Evolutionary conservation across 2,329 filamentous ascomycete genomes (phyloP).

Genomic region (Monilinia fructicola): DNA sequence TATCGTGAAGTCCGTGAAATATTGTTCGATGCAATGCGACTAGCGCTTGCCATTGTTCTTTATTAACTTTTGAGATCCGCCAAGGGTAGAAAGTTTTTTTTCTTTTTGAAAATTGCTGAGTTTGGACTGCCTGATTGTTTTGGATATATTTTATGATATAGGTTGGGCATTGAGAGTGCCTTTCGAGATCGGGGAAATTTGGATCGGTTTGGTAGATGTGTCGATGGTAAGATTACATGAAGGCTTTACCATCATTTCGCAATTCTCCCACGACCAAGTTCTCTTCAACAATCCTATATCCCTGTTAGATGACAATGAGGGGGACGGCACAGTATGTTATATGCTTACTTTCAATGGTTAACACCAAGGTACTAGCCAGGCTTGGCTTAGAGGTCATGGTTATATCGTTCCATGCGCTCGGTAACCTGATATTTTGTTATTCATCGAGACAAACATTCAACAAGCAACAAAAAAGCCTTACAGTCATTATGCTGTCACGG

Average conservation of each 20-base stretch:
- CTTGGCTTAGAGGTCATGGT: not conserved
- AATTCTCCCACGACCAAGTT: not conserved
- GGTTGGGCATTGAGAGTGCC: not conserved
- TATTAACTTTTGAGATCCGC: not conserved
- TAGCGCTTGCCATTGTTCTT: not conserved
- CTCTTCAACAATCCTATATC: not conserved
- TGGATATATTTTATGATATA: not conserved
- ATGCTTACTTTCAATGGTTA: not conserved
- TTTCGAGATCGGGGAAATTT: not conserved
- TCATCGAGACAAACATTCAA: not conserved
- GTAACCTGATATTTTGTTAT: not conserved
- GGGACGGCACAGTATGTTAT: too few relatives aligned
- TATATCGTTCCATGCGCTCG: not conserved
- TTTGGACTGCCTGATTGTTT: not conserved
- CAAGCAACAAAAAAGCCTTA: not conserved
- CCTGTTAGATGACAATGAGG: not conserved
- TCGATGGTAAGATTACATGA: not conserved
- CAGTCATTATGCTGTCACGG: not conserved
- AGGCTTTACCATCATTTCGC: conserved; percentile 2
- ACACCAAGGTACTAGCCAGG: not conserved
- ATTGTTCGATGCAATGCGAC: not conserved
- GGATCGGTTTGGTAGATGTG: too few relatives aligned
- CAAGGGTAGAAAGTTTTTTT: not conserved
- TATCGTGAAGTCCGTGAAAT: not conserved
- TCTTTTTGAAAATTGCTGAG: not conserved